phyloP scores from a whole-genome alignment of 768 basidiomycete genomes.

The Lentinula sp. region DNA sequence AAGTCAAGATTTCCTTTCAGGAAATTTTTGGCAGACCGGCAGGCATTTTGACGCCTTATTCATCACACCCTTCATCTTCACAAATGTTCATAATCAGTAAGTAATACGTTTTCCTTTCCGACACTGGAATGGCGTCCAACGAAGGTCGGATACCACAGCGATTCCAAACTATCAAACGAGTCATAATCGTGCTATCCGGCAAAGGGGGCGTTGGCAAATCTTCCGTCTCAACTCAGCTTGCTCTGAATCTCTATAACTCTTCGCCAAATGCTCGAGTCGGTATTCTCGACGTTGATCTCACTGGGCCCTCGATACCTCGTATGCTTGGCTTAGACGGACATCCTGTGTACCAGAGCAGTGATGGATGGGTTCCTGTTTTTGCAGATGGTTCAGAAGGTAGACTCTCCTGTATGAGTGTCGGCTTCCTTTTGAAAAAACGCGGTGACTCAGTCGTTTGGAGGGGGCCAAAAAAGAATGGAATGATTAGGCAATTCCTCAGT shows the following conservation, averaged over 20 bases:
- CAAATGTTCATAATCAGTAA: background rate
- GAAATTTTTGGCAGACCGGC: background rate
- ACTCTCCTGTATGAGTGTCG: constrained; percentile 94
- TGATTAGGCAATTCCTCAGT: constrained; percentile 93
- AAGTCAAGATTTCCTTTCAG: background rate
- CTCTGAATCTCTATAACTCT: constrained; percentile 74
- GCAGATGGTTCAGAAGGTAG: constrained; percentile 74
- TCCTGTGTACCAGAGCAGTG: constrained; percentile 87
- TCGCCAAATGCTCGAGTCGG: constrained; percentile 68
- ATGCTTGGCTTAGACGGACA: constrained; percentile 90
- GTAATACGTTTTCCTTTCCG: background rate
- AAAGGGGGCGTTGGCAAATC: constrained; percentile 99
- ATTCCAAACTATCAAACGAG: constrained; percentile 67
- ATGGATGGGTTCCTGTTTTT: constrained; percentile 98
- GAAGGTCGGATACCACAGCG: constrained; percentile 64
- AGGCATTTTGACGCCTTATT: background rate
- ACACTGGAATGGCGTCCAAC: constrained; percentile 24
- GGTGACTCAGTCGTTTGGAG: constrained; percentile 96
- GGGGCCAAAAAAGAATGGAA: constrained; percentile 97
- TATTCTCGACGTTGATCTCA: constrained; percentile 92
- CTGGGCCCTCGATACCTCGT: constrained; percentile 90
- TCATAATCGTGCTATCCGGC: constrained; percentile 91
- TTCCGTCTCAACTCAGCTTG: constrained; percentile 89
- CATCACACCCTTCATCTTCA: background rate
- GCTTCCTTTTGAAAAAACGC: constrained; percentile 85